Evolutionary conservation across 768 basidiomycete genomes (phyloP), one percentile per base, ranked within the genome.

Genomic region (Russula compacta): DNA sequence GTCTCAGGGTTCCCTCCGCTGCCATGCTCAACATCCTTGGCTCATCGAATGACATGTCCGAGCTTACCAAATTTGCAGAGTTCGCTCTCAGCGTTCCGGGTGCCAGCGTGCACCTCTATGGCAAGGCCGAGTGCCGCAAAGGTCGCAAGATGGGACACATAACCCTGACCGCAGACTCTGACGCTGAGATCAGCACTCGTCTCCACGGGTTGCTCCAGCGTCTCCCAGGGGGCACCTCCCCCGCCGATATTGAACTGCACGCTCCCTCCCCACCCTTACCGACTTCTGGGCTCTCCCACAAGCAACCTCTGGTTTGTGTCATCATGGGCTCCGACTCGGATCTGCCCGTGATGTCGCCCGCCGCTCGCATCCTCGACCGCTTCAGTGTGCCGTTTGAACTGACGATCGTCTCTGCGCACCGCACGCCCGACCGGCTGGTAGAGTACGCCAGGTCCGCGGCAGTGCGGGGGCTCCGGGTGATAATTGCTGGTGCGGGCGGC

Each of bases 311-410:
- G 11, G 90, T 98, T 0, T 88, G 90, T 0, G 81, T 99, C 61
- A 94, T 99, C 71, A 99, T 98, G 97, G 97, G 97, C 17, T 95
- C 93, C 10, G 95, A 98, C 73, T 98, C 95, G 14, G 97, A 99
- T 71, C 76, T 99, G n/a, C 90, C 92, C 0, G 84, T 86, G 19
- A 94, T 99, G 87, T 79, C 90, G 15, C 87, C 93, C 6, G 92
- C 90, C 15, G 89, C 95, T 0, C 83, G 79, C 47, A 85, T 97
- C 59, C 81, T 98, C 19, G 86, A 90, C 67, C 74, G 75, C n/a
- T 97, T 98, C 73, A 67, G 71, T 9, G 75, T 98, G 21, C 92
- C 95, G 0, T 97, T 90, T 74, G 95, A 99, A 71, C 77, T 99
- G 10, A 92, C 92, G 11, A 92, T 99, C 68, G 95, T 97, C 44